Base-by-base conservation (phyloP, 306 rosid genomes). In the Acacia crassicarpa region DNA sequence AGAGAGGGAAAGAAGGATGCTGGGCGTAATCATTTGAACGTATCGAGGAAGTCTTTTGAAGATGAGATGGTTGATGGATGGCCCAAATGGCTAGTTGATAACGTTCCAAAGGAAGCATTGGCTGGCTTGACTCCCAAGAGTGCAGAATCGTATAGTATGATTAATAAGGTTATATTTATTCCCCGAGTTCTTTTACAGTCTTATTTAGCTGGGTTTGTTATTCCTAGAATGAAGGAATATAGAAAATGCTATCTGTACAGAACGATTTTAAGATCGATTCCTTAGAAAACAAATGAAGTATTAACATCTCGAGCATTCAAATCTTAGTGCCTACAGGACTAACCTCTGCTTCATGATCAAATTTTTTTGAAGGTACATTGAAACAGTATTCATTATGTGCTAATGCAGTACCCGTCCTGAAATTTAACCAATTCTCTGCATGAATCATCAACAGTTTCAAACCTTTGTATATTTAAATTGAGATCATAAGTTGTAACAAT, bases 41-140 rank as follows among this genome's bases (percentile, higher is more conserved):
- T 25, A 27, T 62, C 35, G 14, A 62, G 68, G 68, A 62, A 62
- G 40, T 14, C 68, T 27, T 62, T 62, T 27, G 68, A 62, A 27
- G 68, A 62, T 62, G 68, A 62, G 40, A 62, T 25, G 68, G 68
- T 62, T 27, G 68, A 62, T 62, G 68, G 68, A 27, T 62, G 68
- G 68, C 68, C 68, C 35, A 62, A 62, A 62, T 62, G 68, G 68
- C 68, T 62, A 12, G 68, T 62, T 62, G 68, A 62, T 62, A 62
- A 62, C 38, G 68, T 62, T 62, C 68, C 68, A 25, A 62, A 3
- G 35, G 68, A 62, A 62, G 68, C 40, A 25, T 62, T 62, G 68
- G 40, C 38, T 62, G 38, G 68, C 40, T 62, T 62, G 68, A 14
- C 14, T 62, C 68, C 68, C 68, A 62, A 62, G 38, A 62, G 68